phyloP scores from a whole-genome alignment of 306 rosid genomes.

The Herpetospermum pedunculosum region DNA sequence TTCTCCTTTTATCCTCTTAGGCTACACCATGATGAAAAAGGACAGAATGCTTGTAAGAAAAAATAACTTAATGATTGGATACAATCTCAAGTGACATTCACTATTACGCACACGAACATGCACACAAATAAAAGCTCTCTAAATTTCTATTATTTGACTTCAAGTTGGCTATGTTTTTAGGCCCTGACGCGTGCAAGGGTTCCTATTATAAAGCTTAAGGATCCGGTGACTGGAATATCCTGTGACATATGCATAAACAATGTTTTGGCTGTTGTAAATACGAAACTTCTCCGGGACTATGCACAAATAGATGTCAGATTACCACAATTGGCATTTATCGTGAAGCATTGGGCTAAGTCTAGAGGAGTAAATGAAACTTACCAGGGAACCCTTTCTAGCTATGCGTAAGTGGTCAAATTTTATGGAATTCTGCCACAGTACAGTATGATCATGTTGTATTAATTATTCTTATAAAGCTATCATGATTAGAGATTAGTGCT shows the following conservation, averaged over 20 bases:
- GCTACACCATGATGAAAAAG: too few relatives aligned
- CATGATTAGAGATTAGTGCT: not conserved
- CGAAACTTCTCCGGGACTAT: conserved; percentile 86
- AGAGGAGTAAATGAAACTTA: conserved; percentile 95
- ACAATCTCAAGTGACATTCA: not conserved
- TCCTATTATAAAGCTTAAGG: conserved; percentile 95
- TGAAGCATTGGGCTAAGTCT: conserved; percentile 97
- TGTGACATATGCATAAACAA: conserved; percentile 97
- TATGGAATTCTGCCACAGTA: not conserved
- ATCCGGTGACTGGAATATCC: conserved; percentile 78
- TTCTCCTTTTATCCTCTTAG: too few relatives aligned
- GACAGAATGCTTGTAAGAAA: not conserved
- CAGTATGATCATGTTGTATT: not conserved
- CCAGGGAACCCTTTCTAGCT: conserved; percentile 96
- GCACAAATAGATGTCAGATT: conserved; percentile 65
- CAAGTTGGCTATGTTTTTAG: conserved; percentile 33
- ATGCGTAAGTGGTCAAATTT: conserved; percentile 60
- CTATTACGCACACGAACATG: not conserved
- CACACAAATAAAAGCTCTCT: not conserved
- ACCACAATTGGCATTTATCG: conserved; percentile 69
- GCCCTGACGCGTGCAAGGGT: conserved; percentile 95
- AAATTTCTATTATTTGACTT: not conserved
- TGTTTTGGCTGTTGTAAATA: conserved; percentile 84
- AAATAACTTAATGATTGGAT: not conserved
- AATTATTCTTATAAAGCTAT: not conserved